phyloP scores from a whole-genome alignment of 495 filamentous ascomycete species.

The Aspergillus nanangensis region DNA sequence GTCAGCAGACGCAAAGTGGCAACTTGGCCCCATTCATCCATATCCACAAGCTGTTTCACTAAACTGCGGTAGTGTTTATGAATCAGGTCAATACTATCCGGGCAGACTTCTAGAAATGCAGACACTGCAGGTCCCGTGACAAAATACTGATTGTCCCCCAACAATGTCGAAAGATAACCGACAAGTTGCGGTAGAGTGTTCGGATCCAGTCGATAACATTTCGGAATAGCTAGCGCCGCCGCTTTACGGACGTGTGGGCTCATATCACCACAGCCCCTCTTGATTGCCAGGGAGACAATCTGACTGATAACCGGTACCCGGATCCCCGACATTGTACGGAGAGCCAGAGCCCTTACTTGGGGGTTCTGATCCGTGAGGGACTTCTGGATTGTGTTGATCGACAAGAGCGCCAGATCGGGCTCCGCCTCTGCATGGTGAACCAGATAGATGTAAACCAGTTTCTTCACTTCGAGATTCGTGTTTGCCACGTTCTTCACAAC shows the following conservation, averaged over 20 bases:
- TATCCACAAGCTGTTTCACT: conserved; percentile 88
- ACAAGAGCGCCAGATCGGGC: conserved; percentile 89
- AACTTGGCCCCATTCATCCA: conserved; percentile 98
- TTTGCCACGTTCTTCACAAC: conserved; percentile 96
- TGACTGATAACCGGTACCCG: conserved; percentile 96
- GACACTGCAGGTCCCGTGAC: conserved; percentile 88
- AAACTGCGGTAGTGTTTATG: conserved; percentile 84
- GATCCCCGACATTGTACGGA: conserved; percentile 94
- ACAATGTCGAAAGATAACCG: conserved; percentile 69
- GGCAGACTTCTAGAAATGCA: conserved; percentile 85
- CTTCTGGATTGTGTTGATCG: conserved; percentile 98
- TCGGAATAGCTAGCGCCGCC: conserved; percentile 91
- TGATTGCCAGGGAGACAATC: conserved; percentile 94
- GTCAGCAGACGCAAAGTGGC: conserved; percentile 76
- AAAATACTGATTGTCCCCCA: conserved; percentile 91
- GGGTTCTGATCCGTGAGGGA: conserved; percentile 89
- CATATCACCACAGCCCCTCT: conserved; percentile 89
- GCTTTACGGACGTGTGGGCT: conserved; percentile 89
- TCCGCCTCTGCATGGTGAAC: conserved; percentile 93
- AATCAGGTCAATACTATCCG: conserved; percentile 77
- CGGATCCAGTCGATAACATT: conserved; percentile 93
- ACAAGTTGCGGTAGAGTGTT: conserved; percentile 76
- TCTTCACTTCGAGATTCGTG: conserved; percentile 88
- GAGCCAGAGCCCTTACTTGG: conserved; percentile 82
- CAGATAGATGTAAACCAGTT: conserved; percentile 96